phyloP scores from a whole-genome alignment of 2,329 filamentous ascomycete genomes.

The Exophiala calicioides region DNA sequence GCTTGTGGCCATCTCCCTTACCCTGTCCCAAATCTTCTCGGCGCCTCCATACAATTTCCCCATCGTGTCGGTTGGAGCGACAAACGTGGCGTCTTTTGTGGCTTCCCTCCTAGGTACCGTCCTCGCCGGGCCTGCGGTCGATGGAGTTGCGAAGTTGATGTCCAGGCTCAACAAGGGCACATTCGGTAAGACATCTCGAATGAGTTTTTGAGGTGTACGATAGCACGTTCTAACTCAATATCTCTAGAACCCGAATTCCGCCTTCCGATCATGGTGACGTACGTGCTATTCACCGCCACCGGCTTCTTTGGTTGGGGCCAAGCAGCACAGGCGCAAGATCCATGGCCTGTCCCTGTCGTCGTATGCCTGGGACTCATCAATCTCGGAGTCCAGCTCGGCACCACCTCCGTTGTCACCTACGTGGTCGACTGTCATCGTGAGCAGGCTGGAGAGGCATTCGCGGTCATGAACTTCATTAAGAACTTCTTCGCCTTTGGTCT shows the following conservation, averaged over 20 bases:
- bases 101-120: constrained; percentile 38
- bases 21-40: constrained; percentile 42
- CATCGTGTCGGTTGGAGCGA: constrained; percentile 40
- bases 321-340: constrained; percentile 33
- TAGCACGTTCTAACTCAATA: constrained; percentile 23
- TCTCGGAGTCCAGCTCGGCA: constrained; percentile 42
- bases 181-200: constrained; percentile 29
- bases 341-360: constrained; percentile 39
- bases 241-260: constrained; percentile 42
- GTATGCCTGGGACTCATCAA: constrained; percentile 42
- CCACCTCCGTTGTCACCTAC: constrained; percentile 42
- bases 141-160: constrained; percentile 39
- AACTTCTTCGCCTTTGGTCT: constrained; percentile 43
- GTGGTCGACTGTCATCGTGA: constrained; percentile 43
- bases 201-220: constrained; percentile 9
- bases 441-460: constrained; percentile 42
- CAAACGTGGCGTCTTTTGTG: constrained; percentile 25
- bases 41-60: constrained; percentile 34
- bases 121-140: constrained; percentile 38
- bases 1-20: constrained; percentile 36
- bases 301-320: constrained; percentile 43
- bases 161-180: constrained; percentile 40
- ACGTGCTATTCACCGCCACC: constrained; percentile 39
- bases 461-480: constrained; percentile 44
- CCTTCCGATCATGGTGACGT: constrained; percentile 40